Conservation (phyloP, 768 basidiomycete species). For the Calocybe indica region DNA sequence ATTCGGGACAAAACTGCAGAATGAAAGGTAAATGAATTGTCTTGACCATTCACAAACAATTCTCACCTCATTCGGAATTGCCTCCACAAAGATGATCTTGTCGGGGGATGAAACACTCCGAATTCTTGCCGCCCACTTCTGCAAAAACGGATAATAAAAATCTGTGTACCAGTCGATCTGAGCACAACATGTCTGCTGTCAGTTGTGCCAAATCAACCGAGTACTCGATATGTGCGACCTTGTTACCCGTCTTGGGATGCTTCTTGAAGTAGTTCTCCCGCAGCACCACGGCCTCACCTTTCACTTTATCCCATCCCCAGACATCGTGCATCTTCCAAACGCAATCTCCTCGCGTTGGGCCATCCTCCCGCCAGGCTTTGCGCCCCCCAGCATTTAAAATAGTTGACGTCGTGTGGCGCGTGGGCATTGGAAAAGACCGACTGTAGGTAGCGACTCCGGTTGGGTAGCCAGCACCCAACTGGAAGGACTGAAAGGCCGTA, state of each 20-base stretch:
- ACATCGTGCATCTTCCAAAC: conserved; percentile 91
- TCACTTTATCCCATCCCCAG: conserved; percentile 79
- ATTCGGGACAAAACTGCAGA: conserved; percentile 67
- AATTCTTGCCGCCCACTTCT: conserved; percentile 61
- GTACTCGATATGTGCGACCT: conserved; percentile 31
- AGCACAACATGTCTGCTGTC: background rate
- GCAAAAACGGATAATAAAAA: conserved; percentile 75
- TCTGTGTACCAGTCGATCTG: conserved; percentile 86
- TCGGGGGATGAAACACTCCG: conserved; percentile 38
- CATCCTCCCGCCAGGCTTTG: conserved; percentile 68
- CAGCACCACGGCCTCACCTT: conserved; percentile 65
- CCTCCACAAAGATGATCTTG: conserved; percentile 72
- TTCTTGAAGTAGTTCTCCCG: conserved; percentile 81
- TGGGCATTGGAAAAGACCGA: conserved; percentile 87
- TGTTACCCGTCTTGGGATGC: conserved; percentile 56
- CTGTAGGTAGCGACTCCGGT: conserved; percentile 75
- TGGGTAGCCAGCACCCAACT: conserved; percentile 85
- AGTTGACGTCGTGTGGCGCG: conserved; percentile 49
- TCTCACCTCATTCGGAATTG: conserved; percentile 88
- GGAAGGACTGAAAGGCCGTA: conserved; percentile 83
- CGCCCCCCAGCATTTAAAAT: conserved; percentile 55
- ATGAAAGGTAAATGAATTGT: background rate
- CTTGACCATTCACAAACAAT: background rate
- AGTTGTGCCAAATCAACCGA: background rate
- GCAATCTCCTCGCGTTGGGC: conserved; percentile 68